Conservation (phyloP, 345 rosid species). For the Camelina laxa region DNA sequence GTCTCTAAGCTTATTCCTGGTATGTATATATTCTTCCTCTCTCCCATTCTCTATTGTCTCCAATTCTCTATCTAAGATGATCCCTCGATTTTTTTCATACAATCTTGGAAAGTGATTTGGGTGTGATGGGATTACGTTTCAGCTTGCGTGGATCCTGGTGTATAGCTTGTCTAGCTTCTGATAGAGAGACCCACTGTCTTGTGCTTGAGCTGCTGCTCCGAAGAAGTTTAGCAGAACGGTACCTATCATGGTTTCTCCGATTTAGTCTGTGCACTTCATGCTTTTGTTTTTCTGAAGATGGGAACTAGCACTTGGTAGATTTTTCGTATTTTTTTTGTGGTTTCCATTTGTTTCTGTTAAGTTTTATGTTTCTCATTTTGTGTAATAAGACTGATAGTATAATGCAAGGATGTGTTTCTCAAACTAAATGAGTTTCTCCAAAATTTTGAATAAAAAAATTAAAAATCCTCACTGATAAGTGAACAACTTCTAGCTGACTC, state of each 20-base stretch:
- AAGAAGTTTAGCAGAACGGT: constrained; percentile 26
- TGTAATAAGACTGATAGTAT: constrained; percentile 9
- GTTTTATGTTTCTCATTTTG: not conserved
- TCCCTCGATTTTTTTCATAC: not conserved
- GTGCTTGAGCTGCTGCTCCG: constrained; percentile 19
- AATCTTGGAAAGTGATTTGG: not conserved
- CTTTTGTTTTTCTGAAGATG: constrained; percentile 41
- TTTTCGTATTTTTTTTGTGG: not conserved
- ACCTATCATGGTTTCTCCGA: constrained; percentile 13
- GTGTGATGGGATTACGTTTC: constrained; percentile 40
- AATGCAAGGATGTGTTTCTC: not conserved
- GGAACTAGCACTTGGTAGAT: constrained; percentile 35
- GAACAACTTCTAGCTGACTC: too few species aligned
- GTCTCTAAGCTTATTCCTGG: constrained; percentile 91
- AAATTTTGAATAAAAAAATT: not conserved
- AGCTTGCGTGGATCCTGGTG: constrained; percentile 95
- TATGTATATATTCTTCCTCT: constrained; percentile 27
- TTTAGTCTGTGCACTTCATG: constrained; percentile 8
- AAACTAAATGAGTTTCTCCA: too few species aligned
- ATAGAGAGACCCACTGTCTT: constrained; percentile 36
- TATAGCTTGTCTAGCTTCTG: constrained; percentile 96
- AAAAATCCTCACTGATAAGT: not conserved
- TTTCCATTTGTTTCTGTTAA: constrained; percentile 23
- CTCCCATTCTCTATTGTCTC: not conserved
- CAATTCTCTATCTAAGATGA: not conserved